Conservation (phyloP, 192 early-diverging fungal genomes). For the Coemansia asiatica region DNA sequence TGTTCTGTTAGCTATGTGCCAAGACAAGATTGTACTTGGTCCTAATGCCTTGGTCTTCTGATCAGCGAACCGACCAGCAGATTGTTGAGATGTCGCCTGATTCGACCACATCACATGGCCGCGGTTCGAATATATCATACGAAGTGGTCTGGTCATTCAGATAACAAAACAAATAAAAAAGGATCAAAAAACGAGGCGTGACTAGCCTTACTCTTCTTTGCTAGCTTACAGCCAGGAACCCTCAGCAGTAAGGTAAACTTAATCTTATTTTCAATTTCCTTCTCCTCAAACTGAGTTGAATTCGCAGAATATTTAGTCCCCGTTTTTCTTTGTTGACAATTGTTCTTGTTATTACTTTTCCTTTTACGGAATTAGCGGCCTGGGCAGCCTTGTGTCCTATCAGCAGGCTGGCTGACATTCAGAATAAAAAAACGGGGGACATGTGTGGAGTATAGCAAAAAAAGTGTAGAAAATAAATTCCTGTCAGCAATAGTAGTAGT, state of each 20-base stretch:
- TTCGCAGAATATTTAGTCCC: neutral
- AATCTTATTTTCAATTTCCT: no score
- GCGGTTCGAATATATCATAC: neutral
- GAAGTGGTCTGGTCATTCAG: neutral
- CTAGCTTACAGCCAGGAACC: no score
- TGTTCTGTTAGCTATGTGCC: neutral
- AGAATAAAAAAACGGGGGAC: neutral
- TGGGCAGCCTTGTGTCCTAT: neutral
- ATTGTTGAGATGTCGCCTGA: neutral
- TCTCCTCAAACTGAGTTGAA: no score
- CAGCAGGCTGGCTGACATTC: neutral
- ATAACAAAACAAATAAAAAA: neutral
- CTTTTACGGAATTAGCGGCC: neutral
- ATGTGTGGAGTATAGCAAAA: neutral
- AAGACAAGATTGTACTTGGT: neutral
- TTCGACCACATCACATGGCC: neutral
- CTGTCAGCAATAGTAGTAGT: neutral
- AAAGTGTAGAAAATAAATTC: neutral
- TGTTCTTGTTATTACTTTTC: neutral
- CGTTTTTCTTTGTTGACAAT: neutral
- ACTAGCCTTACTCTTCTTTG: no score
- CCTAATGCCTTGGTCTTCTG: neutral
- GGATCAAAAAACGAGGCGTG: neutral
- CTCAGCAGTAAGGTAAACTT: no score
- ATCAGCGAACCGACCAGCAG: neutral